phyloP scores from a whole-genome alignment of 768 basidiomycete species.

The Chalciporus piperatus region DNA sequence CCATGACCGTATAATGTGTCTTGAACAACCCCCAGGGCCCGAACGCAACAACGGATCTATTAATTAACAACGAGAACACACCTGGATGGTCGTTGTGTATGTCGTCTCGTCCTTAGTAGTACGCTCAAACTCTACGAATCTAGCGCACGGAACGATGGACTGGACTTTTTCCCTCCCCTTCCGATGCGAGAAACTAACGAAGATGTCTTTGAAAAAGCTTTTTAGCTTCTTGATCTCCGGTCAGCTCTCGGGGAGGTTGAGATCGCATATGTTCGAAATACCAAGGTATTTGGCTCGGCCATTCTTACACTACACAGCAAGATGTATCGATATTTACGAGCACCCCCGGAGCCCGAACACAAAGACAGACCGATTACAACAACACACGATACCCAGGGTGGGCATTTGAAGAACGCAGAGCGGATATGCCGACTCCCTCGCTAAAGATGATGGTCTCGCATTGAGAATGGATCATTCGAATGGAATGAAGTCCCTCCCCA shows the following conservation, averaged over 20 bases:
- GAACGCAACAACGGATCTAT: too few species aligned
- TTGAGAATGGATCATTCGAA: too few species aligned
- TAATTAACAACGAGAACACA: conserved; percentile 17
- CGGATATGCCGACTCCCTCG: too few species aligned
- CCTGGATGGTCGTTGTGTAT: conserved; percentile 37
- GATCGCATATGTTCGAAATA: conserved; percentile 25
- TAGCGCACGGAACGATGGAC: conserved; percentile 38
- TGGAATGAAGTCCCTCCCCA: too few species aligned
- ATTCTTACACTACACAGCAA: conserved; percentile 44
- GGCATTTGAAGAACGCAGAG: too few species aligned
- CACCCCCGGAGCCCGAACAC: too few species aligned
- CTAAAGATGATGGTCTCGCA: too few species aligned
- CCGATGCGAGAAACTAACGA: conserved; percentile 31
- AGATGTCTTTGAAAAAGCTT: conserved; percentile 37
- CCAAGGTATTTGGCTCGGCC: conserved; percentile 31
- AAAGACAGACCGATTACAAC: too few species aligned
- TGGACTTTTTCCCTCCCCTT: conserved; percentile 34
- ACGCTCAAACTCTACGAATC: conserved; percentile 38
- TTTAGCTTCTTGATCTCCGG: conserved; percentile 33
- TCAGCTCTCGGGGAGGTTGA: conserved; percentile 23
- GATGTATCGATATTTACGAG: conserved; percentile 48
- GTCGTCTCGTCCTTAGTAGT: conserved; percentile 26
- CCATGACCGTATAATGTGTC: too few species aligned
- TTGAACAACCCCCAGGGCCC: too few species aligned
- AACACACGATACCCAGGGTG: too few species aligned